Evolutionary conservation across 1,139 yeast species (phyloP).

Genomic region (Blastobotrys ciferrii): DNA sequence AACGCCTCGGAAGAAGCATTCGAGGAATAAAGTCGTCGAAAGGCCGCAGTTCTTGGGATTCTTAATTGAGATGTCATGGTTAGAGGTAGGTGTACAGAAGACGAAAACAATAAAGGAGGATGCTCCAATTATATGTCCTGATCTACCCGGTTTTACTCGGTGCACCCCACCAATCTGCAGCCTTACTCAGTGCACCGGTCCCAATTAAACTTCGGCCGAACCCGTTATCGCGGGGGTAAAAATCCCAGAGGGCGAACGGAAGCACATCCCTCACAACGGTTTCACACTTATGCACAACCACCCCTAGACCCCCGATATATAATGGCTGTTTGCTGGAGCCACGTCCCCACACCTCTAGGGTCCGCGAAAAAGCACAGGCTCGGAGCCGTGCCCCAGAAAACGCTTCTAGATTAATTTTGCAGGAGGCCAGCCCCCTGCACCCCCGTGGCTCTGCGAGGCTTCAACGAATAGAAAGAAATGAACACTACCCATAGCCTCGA

Average conservation of each 20-base stretch:
- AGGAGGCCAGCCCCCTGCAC: too few relatives aligned
- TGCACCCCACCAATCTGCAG: background rate
- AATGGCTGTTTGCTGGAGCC: too few relatives aligned
- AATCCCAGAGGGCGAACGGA: background rate
- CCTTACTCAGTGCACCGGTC: background rate
- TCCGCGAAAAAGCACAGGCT: too few relatives aligned
- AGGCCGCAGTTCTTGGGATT: constrained; percentile 6
- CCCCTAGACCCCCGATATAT: too few relatives aligned
- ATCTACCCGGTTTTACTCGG: background rate
- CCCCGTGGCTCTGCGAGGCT: too few relatives aligned
- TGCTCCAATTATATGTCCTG: background rate
- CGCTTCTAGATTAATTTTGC: too few relatives aligned
- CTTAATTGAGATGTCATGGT: constrained; percentile 13
- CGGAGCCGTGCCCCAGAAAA: too few relatives aligned
- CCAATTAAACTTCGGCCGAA: background rate
- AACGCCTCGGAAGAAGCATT: constrained; percentile 26
- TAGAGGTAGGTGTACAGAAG: background rate
- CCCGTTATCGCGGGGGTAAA: background rate
- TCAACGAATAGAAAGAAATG: too few relatives aligned
- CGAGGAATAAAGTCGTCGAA: constrained; percentile 19
- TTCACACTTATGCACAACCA: too few relatives aligned
- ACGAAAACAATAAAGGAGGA: constrained; percentile 1
- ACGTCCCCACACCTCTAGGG: too few relatives aligned
- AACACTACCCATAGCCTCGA: too few relatives aligned
- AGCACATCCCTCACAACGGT: too few relatives aligned